A percentile compares a stretch with the other conserved stretches of the same genome.
Conservation (phyloP, 805 yeast species). For the Lipomyces spencermartinsiae region DNA sequence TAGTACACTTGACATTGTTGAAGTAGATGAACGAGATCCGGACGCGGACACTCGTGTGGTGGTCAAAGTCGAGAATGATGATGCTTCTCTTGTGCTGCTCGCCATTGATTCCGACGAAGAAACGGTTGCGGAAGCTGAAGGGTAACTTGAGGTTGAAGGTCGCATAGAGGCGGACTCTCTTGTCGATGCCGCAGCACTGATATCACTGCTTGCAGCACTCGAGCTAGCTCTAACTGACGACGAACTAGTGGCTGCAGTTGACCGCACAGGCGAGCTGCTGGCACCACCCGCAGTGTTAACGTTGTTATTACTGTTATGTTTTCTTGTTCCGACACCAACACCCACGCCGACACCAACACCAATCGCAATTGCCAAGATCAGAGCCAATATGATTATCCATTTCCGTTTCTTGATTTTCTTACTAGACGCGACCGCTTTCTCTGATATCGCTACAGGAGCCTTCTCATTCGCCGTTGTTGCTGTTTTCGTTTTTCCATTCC, state of each 20-base stretch:
- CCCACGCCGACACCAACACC: constrained; percentile 39
- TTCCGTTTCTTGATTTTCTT: constrained; percentile 12
- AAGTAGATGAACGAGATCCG: background rate
- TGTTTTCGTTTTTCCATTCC: background rate
- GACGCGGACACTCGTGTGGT: background rate
- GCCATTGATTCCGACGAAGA: background rate
- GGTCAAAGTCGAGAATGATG: constrained; percentile 5
- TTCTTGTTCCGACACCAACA: constrained; percentile 33
- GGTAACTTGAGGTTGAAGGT: background rate
- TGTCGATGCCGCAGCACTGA: background rate
- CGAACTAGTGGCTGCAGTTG: constrained; percentile 5
- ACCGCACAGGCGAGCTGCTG: constrained; percentile 9
- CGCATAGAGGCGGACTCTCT: background rate
- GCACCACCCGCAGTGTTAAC: constrained; percentile 9
- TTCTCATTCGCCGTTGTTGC: background rate
- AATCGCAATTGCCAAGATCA: constrained; percentile 32
- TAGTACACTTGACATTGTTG: background rate
- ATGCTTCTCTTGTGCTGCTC: background rate
- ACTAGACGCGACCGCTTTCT: background rate
- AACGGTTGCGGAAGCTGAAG: background rate
- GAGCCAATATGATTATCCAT: constrained; percentile 15
- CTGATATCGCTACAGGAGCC: constrained; percentile 8
- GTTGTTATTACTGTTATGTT: constrained; percentile 11
- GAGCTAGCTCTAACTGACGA: background rate
- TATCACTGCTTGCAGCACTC: background rate